phyloP scores from a whole-genome alignment of 306 rosid species.

The Arachis stenosperma region DNA sequence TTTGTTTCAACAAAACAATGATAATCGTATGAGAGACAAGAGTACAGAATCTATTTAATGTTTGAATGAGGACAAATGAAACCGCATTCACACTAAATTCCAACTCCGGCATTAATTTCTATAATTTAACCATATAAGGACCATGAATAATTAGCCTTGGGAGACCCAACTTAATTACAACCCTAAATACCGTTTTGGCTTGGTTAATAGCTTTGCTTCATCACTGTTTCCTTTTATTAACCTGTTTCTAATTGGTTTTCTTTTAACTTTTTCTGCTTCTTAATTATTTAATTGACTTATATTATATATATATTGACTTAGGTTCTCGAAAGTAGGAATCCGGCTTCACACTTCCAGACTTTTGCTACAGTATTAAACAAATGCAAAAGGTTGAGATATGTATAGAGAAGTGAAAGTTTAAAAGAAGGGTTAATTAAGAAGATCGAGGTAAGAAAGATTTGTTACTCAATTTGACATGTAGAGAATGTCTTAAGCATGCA shows the following conservation, averaged over 20 bases:
- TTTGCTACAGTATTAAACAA: not conserved
- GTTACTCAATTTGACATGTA: not conserved
- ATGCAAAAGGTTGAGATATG: not conserved
- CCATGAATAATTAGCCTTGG: constrained; percentile 44
- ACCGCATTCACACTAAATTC: constrained; percentile 46
- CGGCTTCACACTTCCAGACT: constrained; percentile 23
- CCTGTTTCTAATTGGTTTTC: constrained; percentile 13
- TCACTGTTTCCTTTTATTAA: constrained; percentile 30
- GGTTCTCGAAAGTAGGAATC: constrained; percentile 30
- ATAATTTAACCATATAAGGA: not conserved
- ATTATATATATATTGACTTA: constrained; percentile 41
- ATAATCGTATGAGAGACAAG: constrained; percentile 5
- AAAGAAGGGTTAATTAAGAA: not conserved
- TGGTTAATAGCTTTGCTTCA: constrained; percentile 2
- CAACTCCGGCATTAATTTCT: constrained; percentile 39
- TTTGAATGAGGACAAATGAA: constrained; percentile 55
- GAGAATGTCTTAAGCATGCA: not conserved
- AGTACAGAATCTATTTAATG: constrained; percentile 47
- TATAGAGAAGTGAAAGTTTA: not conserved
- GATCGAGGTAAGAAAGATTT: not conserved
- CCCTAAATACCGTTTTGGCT: constrained; percentile 1
- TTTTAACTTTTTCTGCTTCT: not conserved
- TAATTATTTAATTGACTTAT: not conserved
- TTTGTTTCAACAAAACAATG: not conserved
- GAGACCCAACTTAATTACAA: constrained; percentile 38